A percentile compares a stretch with the other conserved stretches of the same genome.
Evolutionary conservation across 2,329 filamentous ascomycete species (phyloP).

Genomic region (Orbilia brochopaga): DNA sequence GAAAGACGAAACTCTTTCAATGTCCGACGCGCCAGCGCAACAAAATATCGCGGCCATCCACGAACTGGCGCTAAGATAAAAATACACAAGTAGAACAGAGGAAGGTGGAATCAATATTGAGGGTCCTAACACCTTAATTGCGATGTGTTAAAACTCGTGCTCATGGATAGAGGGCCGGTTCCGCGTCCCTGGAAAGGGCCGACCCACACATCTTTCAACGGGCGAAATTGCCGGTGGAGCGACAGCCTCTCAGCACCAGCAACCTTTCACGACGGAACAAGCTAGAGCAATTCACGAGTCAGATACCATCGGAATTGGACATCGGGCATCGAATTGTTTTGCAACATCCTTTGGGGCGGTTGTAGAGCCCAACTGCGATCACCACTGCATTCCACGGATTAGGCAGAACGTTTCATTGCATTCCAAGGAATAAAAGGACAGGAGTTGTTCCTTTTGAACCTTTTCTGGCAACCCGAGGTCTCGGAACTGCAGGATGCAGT

Average conservation of each 20-base stretch:
- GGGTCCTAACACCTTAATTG: not conserved
- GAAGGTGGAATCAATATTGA: not conserved
- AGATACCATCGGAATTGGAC: not conserved
- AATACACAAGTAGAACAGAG: not conserved
- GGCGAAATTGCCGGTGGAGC: not conserved
- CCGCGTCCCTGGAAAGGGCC: constrained; percentile 39
- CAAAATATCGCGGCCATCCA: constrained; percentile 14
- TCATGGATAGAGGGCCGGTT: constrained; percentile 15
- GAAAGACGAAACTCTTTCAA: constrained; percentile 12
- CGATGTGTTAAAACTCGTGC: too few species aligned
- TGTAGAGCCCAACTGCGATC: not conserved
- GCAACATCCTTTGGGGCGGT: constrained; percentile 1
- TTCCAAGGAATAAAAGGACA: not conserved
- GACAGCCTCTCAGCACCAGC: not conserved
- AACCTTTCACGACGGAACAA: not conserved
- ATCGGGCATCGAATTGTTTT: not conserved
- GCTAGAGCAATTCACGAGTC: not conserved
- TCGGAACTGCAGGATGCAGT: constrained; percentile 19
- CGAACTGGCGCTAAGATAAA: constrained; percentile 31
- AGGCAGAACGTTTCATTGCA: not conserved
- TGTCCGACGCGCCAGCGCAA: constrained; percentile 33
- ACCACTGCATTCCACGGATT: constrained; percentile 1
- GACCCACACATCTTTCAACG: not conserved
- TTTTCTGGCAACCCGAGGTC: not conserved
- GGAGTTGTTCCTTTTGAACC: not conserved